phyloP scores from a whole-genome alignment of 805 yeast species.

The Zygotorulaspora danielsina region DNA sequence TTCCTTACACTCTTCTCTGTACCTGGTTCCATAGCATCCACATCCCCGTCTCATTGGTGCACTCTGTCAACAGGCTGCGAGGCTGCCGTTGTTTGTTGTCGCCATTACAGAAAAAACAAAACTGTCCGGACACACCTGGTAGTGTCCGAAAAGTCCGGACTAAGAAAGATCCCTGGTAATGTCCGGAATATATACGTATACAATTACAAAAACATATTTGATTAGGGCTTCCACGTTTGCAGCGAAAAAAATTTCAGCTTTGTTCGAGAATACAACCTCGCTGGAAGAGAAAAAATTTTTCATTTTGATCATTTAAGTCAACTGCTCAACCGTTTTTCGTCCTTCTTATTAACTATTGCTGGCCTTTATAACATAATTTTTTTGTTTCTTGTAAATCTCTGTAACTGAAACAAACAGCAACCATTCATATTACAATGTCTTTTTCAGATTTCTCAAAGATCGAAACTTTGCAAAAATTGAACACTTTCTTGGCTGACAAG shows the following conservation, averaged over 20 bases:
- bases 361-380: not conserved
- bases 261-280: not conserved
- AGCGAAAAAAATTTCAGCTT: not conserved
- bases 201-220: not conserved
- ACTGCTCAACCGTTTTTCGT: not conserved
- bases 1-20: not conserved
- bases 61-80: too few species aligned
- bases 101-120: too few species aligned
- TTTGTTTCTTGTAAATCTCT: not conserved
- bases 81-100: too few species aligned
- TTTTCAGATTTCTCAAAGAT: conserved; percentile 77
- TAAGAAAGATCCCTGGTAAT: too few species aligned
- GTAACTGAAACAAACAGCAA: conserved; percentile 8
- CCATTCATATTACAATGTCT: conserved; percentile 47
- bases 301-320: conserved; percentile 4
- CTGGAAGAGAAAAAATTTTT: conserved; percentile 5
- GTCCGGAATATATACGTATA: not conserved
- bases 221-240: not conserved
- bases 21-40: too few species aligned
- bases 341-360: conserved; percentile 1
- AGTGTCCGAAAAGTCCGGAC: too few species aligned
- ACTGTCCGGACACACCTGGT: too few species aligned
- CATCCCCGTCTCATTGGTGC: too few species aligned
- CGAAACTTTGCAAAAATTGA: conserved; percentile 68
- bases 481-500: conserved; percentile 85